Base-by-base conservation (phyloP, 2,329 filamentous ascomycete genomes). In the Pezicula carpinea region DNA sequence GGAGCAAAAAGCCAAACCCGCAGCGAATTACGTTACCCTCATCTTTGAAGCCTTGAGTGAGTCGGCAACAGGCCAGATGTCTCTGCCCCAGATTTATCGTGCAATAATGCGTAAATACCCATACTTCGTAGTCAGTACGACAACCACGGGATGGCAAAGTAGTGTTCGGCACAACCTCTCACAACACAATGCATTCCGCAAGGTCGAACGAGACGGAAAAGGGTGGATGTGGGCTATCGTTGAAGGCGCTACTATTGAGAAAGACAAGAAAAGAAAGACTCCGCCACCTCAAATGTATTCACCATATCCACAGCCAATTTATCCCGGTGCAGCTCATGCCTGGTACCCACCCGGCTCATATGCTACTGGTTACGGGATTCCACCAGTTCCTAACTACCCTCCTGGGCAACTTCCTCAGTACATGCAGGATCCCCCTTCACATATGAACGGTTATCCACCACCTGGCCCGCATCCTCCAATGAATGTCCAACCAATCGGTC, bases 1-100 rank as follows among this genome's bases (percentile, higher is more conserved):
- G 31, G 87, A 90, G 59, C 83, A 90, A 66, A 71, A 90, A 43
- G 79, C 82, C 48, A 87, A 88, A 64, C 78, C 78, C 2, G 65
- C 66, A 0, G 66, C 69, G n/a, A 80, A 79, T 34, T 82, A 82
- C 57, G 74, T 80, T 10, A 69, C 74, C 14, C 69, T 81, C 35
- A 76, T 81, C 43, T 74, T 77, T 51, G 77, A 81, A 51, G 75
- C 76, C 13, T 72, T 82, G 14, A 68, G 69, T 0, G 70, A 72
- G 8, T 73, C 75, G 6, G 61, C 66, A 26, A 69, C 64, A 23
- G 71, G 71, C 5, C 66, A 71, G 46, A 73, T 80, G 64, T 77
- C 78, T 45, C 65, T 82, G 13, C 77, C 79, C 47, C 75, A 80
- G 50, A 80, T 82, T 43, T 82, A 82, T 60, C 72, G 73, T 53